These are phyloP conservation scores for Berkeleyomyces basicola DNA, from an alignment of 2,329 filamentous ascomycete genomes.

Conservation along the genomic window DNA sequence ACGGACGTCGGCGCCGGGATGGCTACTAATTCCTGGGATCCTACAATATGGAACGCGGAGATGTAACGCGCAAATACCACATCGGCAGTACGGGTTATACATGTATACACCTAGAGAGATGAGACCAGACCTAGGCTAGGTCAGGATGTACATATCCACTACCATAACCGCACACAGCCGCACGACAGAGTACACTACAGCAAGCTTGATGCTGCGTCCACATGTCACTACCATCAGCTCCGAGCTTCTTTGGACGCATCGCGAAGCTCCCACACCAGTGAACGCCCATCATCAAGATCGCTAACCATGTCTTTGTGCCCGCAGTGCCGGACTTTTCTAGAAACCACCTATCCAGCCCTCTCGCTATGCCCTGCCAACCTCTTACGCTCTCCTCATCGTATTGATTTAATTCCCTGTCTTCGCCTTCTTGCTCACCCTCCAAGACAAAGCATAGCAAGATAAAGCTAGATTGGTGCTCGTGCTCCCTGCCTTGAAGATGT, in stretches of 20 bases:
- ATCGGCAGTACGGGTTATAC: not conserved
- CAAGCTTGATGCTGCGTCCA: no score
- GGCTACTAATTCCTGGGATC: slow-evolving; percentile 11
- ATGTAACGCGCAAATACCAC: not conserved
- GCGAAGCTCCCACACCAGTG: no score
- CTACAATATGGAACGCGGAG: not conserved
- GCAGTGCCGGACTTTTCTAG: not conserved
- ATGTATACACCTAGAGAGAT: not conserved
- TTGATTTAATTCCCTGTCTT: not conserved
- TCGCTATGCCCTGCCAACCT: not conserved
- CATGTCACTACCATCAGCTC: no score
- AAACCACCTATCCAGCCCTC: not conserved
- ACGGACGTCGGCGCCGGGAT: slow-evolving; percentile 14
- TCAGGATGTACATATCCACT: not conserved
- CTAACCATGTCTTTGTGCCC: no score
- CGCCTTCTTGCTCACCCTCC: not conserved
- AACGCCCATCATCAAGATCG: no score
- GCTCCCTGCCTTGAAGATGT: not conserved
- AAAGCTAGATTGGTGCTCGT: not conserved
- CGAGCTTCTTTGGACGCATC: no score
- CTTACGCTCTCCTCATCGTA: not conserved
- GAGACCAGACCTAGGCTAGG: not conserved
- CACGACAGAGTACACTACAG: not conserved
- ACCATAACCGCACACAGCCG: not conserved
- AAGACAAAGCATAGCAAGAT: not conserved